Base-by-base conservation (phyloP, 2,329 filamentous ascomycete species). In the Arthrobotrys musiformis region DNA sequence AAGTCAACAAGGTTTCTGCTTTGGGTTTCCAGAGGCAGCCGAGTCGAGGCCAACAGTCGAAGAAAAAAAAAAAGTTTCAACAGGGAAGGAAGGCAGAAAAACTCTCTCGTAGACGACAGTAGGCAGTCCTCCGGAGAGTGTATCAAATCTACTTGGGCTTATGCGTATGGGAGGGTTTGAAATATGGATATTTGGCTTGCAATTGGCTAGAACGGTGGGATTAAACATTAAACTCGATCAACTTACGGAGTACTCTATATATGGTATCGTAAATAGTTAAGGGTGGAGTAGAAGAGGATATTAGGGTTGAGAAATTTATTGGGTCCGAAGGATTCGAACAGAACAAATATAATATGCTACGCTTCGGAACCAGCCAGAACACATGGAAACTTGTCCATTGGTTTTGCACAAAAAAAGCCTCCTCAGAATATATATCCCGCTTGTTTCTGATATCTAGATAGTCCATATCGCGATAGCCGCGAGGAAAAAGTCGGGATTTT, bases 1-100 rank as follows among this genome's bases (percentile, higher is more conserved):
- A 46, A 33, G 40, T 26, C 37, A 44, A 17, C 37, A 62, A 62
- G 24, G 35, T 44, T 62, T 44, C 58, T 7, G 19, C 58, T 33
- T 62, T 44, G 22, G 35, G 37, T 62, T 62, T 62, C 22, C 5
- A 4, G 15, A 24, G n/a, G 33, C 9, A 30, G 48, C 17, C 15
- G 8, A 35, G 17, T 35, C 50, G 50, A 35, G 6, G 28, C 50
- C 50, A 56, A 56, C 28, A 35, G 24, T 17, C 22, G 50, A 35
- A 56, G 22, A 13, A 15, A n/a, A 24, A 28, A 28, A 54, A 54
- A 58, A 58, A 11, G 26, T 30, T 56, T 33, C 19, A 40, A 37
- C n/a, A 58, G 11, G 33, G 19, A 19, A n/a, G 22, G 26, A 58
- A 19, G 13, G 13, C 22, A 48, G 2, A 48, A 48, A 48, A 48